Conservation (phyloP, 2,329 filamentous ascomycete genomes). For the Xylariaceae sp. region DNA sequence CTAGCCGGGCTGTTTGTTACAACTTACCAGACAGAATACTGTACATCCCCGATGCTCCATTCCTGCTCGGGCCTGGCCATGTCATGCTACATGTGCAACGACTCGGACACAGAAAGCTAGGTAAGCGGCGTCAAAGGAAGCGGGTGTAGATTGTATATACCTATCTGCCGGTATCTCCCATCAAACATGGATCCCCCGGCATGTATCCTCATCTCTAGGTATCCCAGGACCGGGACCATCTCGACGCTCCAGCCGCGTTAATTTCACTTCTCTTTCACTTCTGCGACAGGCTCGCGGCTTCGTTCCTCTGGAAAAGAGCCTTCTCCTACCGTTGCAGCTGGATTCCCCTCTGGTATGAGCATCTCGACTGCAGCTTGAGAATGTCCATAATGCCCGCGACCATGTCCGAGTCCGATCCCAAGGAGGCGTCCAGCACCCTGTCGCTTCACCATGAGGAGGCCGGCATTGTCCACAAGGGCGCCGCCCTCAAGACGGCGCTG, state of each 20-base stretch:
- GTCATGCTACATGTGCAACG: too few relatives aligned
- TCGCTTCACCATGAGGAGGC: slow-evolving; percentile 34
- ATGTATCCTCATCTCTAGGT: too few relatives aligned
- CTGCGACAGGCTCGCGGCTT: background rate
- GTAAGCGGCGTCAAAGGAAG: too few relatives aligned
- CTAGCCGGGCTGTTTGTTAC: too few relatives aligned
- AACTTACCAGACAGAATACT: too few relatives aligned
- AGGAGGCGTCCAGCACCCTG: slow-evolving; percentile 14
- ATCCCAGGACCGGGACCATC: background rate
- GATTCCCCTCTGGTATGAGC: background rate
- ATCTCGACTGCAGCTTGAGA: background rate
- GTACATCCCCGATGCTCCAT: too few relatives aligned
- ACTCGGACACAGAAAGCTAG: too few relatives aligned
- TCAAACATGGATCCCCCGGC: too few relatives aligned
- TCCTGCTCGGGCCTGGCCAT: too few relatives aligned
- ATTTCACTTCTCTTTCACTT: background rate
- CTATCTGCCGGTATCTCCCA: too few relatives aligned
- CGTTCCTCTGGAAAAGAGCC: background rate
- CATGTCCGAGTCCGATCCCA: slow-evolving; percentile 28
- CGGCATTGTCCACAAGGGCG: slow-evolving; percentile 34
- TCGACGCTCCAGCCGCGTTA: background rate
- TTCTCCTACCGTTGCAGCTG: background rate
- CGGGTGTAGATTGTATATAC: too few relatives aligned
- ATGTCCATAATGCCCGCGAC: slow-evolving; percentile 1
- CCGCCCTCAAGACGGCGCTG: slow-evolving; percentile 36